A percentile compares a stretch with the other conserved stretches of the same genome.
Evolutionary conservation across 2,329 filamentous ascomycete genomes (phyloP).

Genomic region (Beauveria rudraprayagi): DNA sequence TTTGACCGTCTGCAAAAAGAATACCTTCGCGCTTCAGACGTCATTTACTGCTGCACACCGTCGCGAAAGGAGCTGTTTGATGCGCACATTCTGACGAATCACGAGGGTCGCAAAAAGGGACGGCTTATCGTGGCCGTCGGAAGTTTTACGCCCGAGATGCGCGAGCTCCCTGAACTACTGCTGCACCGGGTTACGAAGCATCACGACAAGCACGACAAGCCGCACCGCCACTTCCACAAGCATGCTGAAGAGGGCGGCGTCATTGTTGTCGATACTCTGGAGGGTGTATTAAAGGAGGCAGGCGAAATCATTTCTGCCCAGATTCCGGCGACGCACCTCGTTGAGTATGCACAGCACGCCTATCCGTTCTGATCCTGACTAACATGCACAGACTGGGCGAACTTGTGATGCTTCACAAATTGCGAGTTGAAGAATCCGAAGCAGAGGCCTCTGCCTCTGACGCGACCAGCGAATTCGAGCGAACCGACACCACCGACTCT

Average conservation of each 20-base stretch:
- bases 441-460: constrained; percentile 22
- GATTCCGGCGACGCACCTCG: constrained; percentile 64
- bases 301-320: constrained; percentile 79
- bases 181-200: constrained; percentile 51
- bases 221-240: constrained; percentile 56
- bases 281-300: constrained; percentile 72
- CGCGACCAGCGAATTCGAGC: constrained; percentile 19
- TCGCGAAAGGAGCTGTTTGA: constrained; percentile 70
- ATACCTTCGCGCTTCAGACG: constrained; percentile 63
- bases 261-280: constrained; percentile 67
- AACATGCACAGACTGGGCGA: constrained; percentile 57
- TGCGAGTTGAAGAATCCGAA: constrained; percentile 34
- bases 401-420: constrained; percentile 53
- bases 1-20: constrained; percentile 58
- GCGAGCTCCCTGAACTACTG: constrained; percentile 72
- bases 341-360: constrained; percentile 50
- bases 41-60: constrained; percentile 85
- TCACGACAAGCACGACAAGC: constrained; percentile 34
- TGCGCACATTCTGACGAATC: constrained; percentile 59
- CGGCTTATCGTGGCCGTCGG: constrained; percentile 66
- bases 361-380: not conserved
- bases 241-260: constrained; percentile 56
- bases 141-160: constrained; percentile 63
- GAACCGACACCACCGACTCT: constrained; percentile 27
- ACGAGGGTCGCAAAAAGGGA: constrained; percentile 61